phyloP scores from a whole-genome alignment of 495 filamentous ascomycete species.

The Penicillium cataractarum region DNA sequence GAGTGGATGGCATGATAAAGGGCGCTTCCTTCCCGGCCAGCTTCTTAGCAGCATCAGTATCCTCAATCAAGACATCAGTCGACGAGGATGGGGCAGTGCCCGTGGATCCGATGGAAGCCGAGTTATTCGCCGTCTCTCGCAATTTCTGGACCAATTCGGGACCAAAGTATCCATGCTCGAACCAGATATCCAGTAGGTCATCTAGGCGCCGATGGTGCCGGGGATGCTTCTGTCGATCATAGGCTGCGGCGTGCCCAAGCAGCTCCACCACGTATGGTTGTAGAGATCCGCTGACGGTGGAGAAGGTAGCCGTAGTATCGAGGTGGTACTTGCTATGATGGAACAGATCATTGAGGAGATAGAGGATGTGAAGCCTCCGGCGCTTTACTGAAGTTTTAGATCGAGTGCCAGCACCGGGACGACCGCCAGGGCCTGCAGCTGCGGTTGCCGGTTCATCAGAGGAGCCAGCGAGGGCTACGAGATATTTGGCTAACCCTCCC shows the following conservation, averaged over 20 bases:
- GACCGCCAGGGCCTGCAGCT: neutral
- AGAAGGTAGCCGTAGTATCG: slow-evolving; percentile 44
- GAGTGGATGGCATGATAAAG: slow-evolving; percentile 71
- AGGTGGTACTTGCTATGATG: slow-evolving; percentile 71
- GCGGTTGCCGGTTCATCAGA: slow-evolving; percentile 41
- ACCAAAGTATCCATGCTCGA: slow-evolving; percentile 68
- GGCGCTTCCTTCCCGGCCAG: slow-evolving; percentile 57
- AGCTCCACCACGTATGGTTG: slow-evolving; percentile 65
- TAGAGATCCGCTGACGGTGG: slow-evolving; percentile 60
- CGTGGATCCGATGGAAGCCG: slow-evolving; percentile 24
- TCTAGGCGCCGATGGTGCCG: slow-evolving; percentile 69
- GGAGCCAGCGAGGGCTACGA: slow-evolving; percentile 68
- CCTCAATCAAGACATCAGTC: slow-evolving; percentile 28
- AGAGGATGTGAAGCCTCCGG: slow-evolving; percentile 76
- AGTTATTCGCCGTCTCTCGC: slow-evolving; percentile 57
- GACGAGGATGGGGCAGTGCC: slow-evolving; percentile 25
- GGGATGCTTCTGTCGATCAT: slow-evolving; percentile 56
- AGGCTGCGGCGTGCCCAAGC: slow-evolving; percentile 63
- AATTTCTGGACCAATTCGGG: slow-evolving; percentile 61
- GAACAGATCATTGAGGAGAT: slow-evolving; percentile 82
- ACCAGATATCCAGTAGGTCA: slow-evolving; percentile 74
- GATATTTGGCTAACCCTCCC: slow-evolving; percentile 72
- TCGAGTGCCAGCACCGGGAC: slow-evolving; percentile 10
- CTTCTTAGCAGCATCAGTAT: slow-evolving; percentile 26
- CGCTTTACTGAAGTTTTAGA: slow-evolving; percentile 61